Evolutionary conservation across 1,139 yeast species (phyloP).

Genomic region (Protomyces gravidus): DNA sequence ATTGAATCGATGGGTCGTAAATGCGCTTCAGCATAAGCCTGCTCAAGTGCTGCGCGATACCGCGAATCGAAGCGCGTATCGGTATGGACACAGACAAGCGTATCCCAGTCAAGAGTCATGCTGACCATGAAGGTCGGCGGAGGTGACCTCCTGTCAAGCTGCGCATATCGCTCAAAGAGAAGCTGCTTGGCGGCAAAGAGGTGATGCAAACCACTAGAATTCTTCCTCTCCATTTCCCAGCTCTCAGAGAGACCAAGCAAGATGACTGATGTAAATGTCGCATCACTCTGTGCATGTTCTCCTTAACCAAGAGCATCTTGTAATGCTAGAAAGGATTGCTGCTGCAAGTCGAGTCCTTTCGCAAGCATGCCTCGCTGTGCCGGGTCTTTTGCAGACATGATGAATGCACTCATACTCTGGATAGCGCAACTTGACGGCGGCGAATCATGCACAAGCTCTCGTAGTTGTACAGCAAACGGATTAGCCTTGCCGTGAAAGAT

Average conservation of each 20-base stretch:
- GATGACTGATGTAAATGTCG: slow-evolving; percentile 2
- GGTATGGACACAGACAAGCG: background rate
- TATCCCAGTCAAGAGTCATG: background rate
- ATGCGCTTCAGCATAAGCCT: background rate
- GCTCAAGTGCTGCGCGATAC: background rate
- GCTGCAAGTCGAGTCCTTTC: background rate
- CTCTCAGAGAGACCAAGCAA: background rate
- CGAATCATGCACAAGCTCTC: background rate
- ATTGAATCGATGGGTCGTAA: background rate
- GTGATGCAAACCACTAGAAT: slow-evolving; percentile 1
- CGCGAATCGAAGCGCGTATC: background rate
- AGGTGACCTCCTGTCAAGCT: background rate
- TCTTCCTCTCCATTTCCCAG: slow-evolving; percentile 2
- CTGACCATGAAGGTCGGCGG: background rate
- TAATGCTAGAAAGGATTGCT: background rate
- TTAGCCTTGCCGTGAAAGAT: slow-evolving; percentile 1
- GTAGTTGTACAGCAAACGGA: background rate
- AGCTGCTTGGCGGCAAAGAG: slow-evolving; percentile 6
- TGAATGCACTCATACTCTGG: background rate
- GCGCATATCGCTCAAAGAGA: slow-evolving; percentile 2
- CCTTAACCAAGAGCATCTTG: background rate
- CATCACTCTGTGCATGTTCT: background rate
- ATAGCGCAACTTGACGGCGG: background rate
- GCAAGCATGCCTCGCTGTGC: background rate
- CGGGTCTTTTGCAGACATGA: background rate